Base-by-base conservation (phyloP, 768 basidiomycete species). In the Tulasnella sp. region DNA sequence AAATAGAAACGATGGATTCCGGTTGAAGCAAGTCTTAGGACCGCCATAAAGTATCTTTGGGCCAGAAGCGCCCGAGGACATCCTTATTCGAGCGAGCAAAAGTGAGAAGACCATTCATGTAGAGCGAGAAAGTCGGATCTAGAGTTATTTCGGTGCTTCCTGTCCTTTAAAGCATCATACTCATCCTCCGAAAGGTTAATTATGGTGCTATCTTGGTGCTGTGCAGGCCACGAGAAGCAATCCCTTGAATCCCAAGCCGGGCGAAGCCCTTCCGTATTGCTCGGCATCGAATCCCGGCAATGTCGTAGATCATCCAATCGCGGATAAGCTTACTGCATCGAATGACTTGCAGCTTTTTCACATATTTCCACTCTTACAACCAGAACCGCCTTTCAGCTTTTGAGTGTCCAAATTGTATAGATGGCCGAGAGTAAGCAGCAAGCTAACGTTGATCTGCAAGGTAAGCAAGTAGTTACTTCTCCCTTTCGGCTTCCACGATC, bases 1-100 rank as follows among this genome's bases (percentile, higher is more conserved):
- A 93, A 80, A 90, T 92, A 42, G 93, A 96, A 83, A 84, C 84
- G 45, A 91, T 94, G 19, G 89, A 87, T 79, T 80, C 17, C 96
- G 93, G 92, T 82, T 97, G 29, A 86, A 85, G 76, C 40, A 31
- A 29, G 22, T 54, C 39, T 52, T 73, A 8, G 29, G 6, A 3
- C 25, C 72, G 12, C 19, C 29, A 6, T 5, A 31, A 37, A n/a
- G 36, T 14, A 40, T 73, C 8, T 12, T 73, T 19, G 72, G 72
- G 36, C 6, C n/a, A 19, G 72, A 73, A 37, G 42, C 72, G 8
- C 52, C 19, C n/a, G 49, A 52, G 11, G 45, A 73, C 15, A 45
- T 45, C 3, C 45, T 73, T 5, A 17, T 73, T 11, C 39, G 49
- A 19, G 29, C 5, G 37, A 15, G 5, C 6, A 25, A 19, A 64